A percentile compares a stretch with the other conserved stretches of the same genome.
Conservation (phyloP, 1,284 basidiomycete genomes). For the Heterobasidion irregulare region DNA sequence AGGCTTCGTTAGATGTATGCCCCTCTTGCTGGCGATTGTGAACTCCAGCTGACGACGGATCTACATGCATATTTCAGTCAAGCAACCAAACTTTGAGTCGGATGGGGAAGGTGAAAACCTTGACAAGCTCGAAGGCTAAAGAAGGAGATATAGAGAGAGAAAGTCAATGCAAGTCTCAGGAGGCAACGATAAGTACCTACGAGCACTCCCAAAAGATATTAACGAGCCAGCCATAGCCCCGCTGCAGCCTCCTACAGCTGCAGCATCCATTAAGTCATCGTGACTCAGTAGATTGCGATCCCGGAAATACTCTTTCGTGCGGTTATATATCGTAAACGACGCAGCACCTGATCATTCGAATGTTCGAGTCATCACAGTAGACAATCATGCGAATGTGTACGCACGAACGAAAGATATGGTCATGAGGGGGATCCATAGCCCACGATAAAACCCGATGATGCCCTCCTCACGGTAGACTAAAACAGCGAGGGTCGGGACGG, state of each 20-base stretch:
- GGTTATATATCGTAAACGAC: conserved; percentile 91
- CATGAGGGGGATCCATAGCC: conserved; percentile 86
- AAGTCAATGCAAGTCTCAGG: conserved; percentile 2
- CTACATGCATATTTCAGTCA: conserved; percentile 27
- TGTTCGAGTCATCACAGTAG: conserved; percentile 6
- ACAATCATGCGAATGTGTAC: conserved; percentile 22
- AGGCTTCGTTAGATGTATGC: conserved; percentile 55
- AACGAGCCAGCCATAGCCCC: conserved; percentile 79
- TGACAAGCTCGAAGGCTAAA: conserved; percentile 89
- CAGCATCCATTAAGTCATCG: conserved; percentile 58
- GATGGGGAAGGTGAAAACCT: conserved; percentile 41
- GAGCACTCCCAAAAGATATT: conserved; percentile 79
- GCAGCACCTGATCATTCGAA: conserved; percentile 51
- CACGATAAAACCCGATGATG: conserved; percentile 85
- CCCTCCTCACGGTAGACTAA: conserved; percentile 88
- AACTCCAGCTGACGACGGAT: conserved; percentile 91
- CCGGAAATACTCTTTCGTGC: conserved; percentile 78
- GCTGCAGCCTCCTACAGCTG: conserved; percentile 64
- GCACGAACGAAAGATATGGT: conserved; percentile 95
- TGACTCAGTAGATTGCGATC: conserved; percentile 50
- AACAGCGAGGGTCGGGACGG: conserved; percentile 64
- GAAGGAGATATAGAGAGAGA: background rate
- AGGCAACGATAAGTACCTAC: conserved; percentile 39
- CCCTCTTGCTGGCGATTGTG: conserved; percentile 79
- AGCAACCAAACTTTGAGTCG: too few relatives aligned